phyloP scores from a whole-genome alignment of 2,329 filamentous ascomycete genomes.

The Elsinoe batatas region DNA sequence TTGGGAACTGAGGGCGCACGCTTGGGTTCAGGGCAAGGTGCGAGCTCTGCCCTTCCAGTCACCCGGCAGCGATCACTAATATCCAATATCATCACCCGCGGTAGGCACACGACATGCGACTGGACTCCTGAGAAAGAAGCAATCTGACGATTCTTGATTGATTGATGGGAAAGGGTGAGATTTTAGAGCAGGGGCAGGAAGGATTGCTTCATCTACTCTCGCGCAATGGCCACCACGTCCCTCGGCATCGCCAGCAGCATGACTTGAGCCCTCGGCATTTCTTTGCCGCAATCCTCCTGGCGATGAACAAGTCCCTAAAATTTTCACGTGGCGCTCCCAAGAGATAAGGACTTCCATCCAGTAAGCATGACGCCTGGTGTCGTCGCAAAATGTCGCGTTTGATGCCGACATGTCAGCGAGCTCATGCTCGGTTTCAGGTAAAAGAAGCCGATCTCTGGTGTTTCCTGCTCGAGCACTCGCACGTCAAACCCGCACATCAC shows the following conservation, averaged over 20 bases:
- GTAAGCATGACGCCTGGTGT: not conserved
- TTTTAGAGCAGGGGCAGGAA: not conserved
- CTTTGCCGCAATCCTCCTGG: not conserved
- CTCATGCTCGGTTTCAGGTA: not conserved
- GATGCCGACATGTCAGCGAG: not conserved
- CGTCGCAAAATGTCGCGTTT: not conserved
- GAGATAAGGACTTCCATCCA: constrained; percentile 10
- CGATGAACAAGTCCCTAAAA: not conserved
- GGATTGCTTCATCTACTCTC: too few relatives aligned
- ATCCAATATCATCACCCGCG: not conserved
- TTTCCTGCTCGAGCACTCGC: not conserved
- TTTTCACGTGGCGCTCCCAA: constrained; percentile 1
- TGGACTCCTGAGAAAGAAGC: not conserved
- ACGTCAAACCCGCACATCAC: not conserved
- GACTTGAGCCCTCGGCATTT: not conserved
- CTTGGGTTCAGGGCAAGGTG: not conserved
- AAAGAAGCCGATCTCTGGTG: not conserved
- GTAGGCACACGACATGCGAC: not conserved
- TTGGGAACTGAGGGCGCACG: not conserved
- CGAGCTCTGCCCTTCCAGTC: not conserved
- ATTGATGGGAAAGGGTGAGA: not conserved
- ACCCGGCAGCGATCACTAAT: not conserved
- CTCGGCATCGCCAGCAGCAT: too few relatives aligned
- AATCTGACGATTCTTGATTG: not conserved
- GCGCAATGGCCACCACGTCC: too few relatives aligned